Percentiles rank a stretch among this genome's conserved stretches.
Conservation (phyloP, 306 rosid genomes). For the Crataegus laevigata region DNA sequence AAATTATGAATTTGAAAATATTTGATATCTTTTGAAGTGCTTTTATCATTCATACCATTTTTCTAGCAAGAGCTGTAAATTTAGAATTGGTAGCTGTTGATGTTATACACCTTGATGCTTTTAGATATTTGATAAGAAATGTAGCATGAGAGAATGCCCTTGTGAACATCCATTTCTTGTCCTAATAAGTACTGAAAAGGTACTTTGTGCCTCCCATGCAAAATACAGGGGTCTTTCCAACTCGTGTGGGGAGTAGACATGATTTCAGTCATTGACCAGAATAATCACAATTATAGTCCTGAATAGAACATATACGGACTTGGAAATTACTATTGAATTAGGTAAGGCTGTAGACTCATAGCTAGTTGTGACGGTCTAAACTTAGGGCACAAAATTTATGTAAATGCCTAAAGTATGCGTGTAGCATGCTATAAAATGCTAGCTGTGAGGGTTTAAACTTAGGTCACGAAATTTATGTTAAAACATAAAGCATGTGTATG, state of each 20-base stretch:
- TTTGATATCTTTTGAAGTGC: no score
- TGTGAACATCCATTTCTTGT: background rate
- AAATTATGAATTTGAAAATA: no score
- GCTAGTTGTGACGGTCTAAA: no score
- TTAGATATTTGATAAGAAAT: background rate
- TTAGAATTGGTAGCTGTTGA: background rate
- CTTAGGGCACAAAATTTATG: no score
- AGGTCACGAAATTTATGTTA: no score
- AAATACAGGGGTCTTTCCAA: background rate
- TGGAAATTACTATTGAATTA: background rate
- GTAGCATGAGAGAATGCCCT: background rate
- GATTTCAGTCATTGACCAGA: background rate
- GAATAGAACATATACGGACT: background rate
- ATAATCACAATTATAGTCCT: background rate
- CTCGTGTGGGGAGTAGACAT: background rate
- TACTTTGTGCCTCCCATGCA: background rate
- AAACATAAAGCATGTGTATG: no score
- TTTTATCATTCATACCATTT: background rate
- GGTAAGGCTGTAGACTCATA: background rate
- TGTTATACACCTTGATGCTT: background rate
- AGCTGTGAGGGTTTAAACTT: no score
- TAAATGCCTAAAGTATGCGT: no score
- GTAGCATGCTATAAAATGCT: no score
- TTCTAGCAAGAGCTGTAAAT: background rate
- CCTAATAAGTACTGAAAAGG: background rate